Conservation (phyloP, 306 rosid species). For the Pueraria montana region DNA sequence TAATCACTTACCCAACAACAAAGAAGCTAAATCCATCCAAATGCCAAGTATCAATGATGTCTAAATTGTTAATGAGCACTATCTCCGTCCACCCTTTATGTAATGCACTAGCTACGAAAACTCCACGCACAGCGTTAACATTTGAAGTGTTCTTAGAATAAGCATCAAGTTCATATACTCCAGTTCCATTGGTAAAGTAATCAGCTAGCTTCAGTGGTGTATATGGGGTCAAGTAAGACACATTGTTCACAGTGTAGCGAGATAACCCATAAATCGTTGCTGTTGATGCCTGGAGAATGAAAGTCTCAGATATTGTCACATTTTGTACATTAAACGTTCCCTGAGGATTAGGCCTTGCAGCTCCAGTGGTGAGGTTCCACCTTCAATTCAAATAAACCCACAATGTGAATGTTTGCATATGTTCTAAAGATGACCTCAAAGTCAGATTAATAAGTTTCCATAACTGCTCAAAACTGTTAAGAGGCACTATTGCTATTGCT, state of each 20-base stretch:
- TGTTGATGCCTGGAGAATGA: constrained; percentile 61
- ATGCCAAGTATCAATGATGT: constrained; percentile 77
- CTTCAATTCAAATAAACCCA: constrained; percentile 47
- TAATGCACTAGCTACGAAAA: constrained; percentile 68
- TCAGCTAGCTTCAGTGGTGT: constrained; percentile 90
- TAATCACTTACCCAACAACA: constrained; percentile 70
- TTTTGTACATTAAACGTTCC: constrained; percentile 80
- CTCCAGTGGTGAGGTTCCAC: constrained; percentile 89
- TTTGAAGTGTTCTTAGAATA: constrained; percentile 64
- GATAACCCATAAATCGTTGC: constrained; percentile 46
- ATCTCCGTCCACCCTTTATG: constrained; percentile 83
- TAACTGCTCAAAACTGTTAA: constrained; percentile 3
- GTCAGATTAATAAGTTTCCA: constrained; percentile 6
- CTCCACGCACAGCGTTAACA: constrained; percentile 54
- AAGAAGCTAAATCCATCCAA: constrained; percentile 84
- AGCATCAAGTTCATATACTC: constrained; percentile 67
- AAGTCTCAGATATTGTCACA: constrained; percentile 74
- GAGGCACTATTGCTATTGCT: constrained; percentile 8
- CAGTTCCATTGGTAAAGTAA: constrained; percentile 65
- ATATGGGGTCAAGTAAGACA: constrained; percentile 66
- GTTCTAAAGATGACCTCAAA: neutral
- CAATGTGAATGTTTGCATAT: neutral
- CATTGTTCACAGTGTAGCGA: constrained; percentile 70
- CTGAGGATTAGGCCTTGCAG: constrained; percentile 93
- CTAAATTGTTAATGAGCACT: constrained; percentile 63